Percentiles rank a stretch among this genome's conserved stretches.
phyloP scores from a whole-genome alignment of 257 asterid species.

The Voacanga thouarsii region DNA sequence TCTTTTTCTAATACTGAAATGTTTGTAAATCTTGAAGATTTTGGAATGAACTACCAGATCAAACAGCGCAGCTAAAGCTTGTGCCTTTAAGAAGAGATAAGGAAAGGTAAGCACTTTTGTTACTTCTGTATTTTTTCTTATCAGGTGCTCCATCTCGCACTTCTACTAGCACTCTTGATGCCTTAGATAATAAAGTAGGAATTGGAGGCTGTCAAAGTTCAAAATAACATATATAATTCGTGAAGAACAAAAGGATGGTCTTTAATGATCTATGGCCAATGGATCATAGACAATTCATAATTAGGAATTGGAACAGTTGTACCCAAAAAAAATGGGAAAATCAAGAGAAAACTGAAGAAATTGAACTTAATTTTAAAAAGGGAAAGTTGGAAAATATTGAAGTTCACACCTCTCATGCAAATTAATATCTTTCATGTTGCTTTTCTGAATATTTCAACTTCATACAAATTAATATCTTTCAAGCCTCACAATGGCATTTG shows the following conservation, averaged over 20 bases:
- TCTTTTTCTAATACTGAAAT: neutral
- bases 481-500: no score
- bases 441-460: no score
- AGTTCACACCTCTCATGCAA: no score
- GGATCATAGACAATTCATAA: no score
- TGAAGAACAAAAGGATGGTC: neutral
- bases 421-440: no score
- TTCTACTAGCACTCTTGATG: neutral
- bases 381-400: no score
- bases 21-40: constrained; percentile 60
- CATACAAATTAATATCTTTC: no score
- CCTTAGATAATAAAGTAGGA: neutral
- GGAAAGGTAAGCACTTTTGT: constrained; percentile 56
- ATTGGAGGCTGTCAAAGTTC: no score
- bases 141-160: neutral
- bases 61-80: constrained; percentile 94
- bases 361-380: no score
- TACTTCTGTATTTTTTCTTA: neutral
- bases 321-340: neutral
- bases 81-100: constrained; percentile 66
- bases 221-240: no score
- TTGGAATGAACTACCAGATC: constrained; percentile 96
- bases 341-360: no score
- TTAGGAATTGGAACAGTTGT: no score
- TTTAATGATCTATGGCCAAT: neutral